Evolutionary conservation across 176 grass and related monocot genomes (phyloP), one percentile per base, ranked within the genome.

Genomic region (Musa itinerans): DNA sequence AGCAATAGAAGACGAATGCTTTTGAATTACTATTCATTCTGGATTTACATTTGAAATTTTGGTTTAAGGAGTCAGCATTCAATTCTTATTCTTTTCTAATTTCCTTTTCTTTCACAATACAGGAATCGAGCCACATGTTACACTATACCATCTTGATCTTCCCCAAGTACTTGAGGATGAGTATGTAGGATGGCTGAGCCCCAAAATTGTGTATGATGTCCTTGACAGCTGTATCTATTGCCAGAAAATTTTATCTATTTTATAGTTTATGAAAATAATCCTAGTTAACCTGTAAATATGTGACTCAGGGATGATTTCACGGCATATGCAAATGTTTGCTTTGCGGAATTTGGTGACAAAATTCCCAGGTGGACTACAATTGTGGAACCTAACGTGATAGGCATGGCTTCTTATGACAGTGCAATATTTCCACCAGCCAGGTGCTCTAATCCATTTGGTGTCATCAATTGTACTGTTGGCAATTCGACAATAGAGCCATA

Each of bases 401-500:
- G 81, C 48, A 75, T 87, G 27, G 86, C 84, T 0, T 76, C 72
- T 21, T 96, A 96, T 50, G 92, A 96, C 82, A 76, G 0, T 69
- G 92, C 80, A 34, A 10, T 49, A 20, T 92, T 82, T 59, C 92
- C 92, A 1, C 92, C 89, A 1, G 82, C 82, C 74, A 85, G 82
- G 69, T 96, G 92, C 76, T 96, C 92, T 1, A 9, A 77, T 54
- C 87, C 89, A 27, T 96, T 84, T 80, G 86, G 87, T 0, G 1
- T 1, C 3, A 0, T 43, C 70, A 82, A 78, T 83, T 96, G 85
- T 66, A 86, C 88, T 0, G 3, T 0, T 6, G 92, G 92, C 10
- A 67, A 96, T 84, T 96, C 92, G 17, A 89, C 84, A 22, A 81
- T 79, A 10, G 92, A 96, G 78, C 92, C 92, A 27, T 96, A 96